Evolutionary conservation across 2,329 filamentous ascomycete species (phyloP).

Genomic region (Mycosphaerella sp.): DNA sequence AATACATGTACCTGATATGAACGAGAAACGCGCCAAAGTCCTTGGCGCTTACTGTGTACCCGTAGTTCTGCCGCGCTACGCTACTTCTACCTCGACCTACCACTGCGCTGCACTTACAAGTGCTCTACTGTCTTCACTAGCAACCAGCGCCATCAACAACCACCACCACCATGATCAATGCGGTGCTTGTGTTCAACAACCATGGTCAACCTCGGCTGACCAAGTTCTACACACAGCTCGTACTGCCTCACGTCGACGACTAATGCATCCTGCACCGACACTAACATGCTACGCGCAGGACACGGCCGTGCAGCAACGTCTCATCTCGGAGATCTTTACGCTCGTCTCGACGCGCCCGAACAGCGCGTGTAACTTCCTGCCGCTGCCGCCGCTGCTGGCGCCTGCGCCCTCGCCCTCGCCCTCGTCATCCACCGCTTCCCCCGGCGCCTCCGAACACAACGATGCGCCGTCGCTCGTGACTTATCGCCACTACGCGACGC

Average conservation of each 20-base stretch:
- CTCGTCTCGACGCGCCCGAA: slow-evolving; percentile 85
- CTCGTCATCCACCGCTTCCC: slow-evolving; percentile 34
- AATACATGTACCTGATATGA: too few species aligned
- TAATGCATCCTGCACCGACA: not conserved
- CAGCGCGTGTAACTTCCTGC: slow-evolving; percentile 97
- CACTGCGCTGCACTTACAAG: too few species aligned
- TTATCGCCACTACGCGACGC: slow-evolving; percentile 95
- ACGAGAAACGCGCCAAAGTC: too few species aligned
- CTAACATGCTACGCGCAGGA: slow-evolving; percentile 49
- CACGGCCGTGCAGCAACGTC: slow-evolving; percentile 90
- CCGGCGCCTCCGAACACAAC: slow-evolving; percentile 53
- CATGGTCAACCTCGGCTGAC: slow-evolving; percentile 92
- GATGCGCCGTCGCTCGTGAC: slow-evolving; percentile 93
- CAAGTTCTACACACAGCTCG: slow-evolving; percentile 97
- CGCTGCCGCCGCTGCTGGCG: slow-evolving; percentile 41
- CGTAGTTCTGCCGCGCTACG: too few species aligned
- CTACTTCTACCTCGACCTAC: too few species aligned
- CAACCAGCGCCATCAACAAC: not conserved
- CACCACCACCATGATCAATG: slow-evolving; percentile 74
- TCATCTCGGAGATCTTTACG: slow-evolving; percentile 95
- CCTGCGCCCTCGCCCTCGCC: slow-evolving; percentile 19
- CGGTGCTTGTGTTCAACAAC: slow-evolving; percentile 97
- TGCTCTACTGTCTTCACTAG: not conserved
- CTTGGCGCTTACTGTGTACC: too few species aligned
- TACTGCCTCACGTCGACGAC: slow-evolving; percentile 39